Evolutionary conservation across 305 asterid species (phyloP), one percentile per base, ranked within the genome.

Genomic region (Rubia tinctorum): DNA sequence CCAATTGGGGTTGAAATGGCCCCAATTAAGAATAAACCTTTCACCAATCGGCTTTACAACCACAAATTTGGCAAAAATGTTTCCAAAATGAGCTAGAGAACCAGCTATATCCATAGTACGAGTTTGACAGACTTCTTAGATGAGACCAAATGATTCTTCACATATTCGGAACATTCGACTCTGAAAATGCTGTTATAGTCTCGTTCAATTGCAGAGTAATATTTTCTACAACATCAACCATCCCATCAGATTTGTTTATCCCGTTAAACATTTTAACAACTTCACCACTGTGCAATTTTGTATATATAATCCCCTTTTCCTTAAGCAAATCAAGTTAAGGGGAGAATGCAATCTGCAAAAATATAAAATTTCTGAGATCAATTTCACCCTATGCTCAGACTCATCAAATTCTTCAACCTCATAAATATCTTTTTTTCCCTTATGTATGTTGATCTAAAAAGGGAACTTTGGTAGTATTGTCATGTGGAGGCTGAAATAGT

Each of bases 21-120:
- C n/a, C n/a, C n/a, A n/a, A n/a, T n/a, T n/a, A n/a, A n/a, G n/a
- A n/a, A n/a, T n/a, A n/a, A n/a, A n/a, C n/a, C n/a, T n/a, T n/a
- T n/a, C n/a, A 49, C 73, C 73, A 69, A 7, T 39, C 63, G n/a
- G 60, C 37, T 27, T 56, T 71, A 43, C 75, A 60, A 27, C 68
- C 68, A 60, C 59, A 71, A 23, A 59, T 2, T 44, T 59, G 55
- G 37, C 75, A 61, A 71, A 71, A 71, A 58, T 59, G 44, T n/a
- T 13, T 71, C 42, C 56, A 39, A 20, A 7, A 58, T 14, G 22
- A 71, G 67, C 34, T 58, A 8, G 4, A 62, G 30, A 27, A 62
- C 43, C 42, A 62, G 18, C 42, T 27, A 14, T 25, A 62, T 30
- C 18, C 20, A 20, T 0, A 62, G 10, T 1, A 14, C 17, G 5